Base-by-base conservation (phyloP, 2,329 filamentous ascomycete species). In the Ophiostoma angusticollis region DNA sequence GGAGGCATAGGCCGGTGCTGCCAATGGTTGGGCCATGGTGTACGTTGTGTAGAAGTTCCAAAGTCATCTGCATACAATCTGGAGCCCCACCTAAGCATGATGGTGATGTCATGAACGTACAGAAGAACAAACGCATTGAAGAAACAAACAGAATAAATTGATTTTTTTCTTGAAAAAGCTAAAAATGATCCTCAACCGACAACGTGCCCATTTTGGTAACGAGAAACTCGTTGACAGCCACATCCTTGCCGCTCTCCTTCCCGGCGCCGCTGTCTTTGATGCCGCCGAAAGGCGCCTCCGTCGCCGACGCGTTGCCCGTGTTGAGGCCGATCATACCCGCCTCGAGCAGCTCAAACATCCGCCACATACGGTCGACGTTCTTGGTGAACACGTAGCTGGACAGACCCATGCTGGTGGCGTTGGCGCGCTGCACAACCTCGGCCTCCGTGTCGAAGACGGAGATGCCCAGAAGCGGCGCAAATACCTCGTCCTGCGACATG, bases 401-500 rank as follows among this genome's bases (percentile, higher is more conserved):
- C 28, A 77, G 59, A 6, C 73, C 73, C 67, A 76, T 74, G 41
- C 62, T 68, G 1, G 68, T 70, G 47, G 72, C 60, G 51, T 77
- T 78, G 17, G 72, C 73, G 12, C 61, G 58, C 31, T 54, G 51
- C 16, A 74, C 54, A 0, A 65, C 72, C 49, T 75, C 70, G 16
- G 70, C 66, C 49, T 76, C 72, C 0, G 63, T 67, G 46, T 72
- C 69, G 54, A 78, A 78, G 3, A 61, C 62, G 34, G 59, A 61
- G 36, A 77, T 63, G 23, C 67, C 68, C 2, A 74, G 64, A 21
- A 78, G 63, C 1, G 72, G 72, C 0, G 69, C 70, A 48, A 77
- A 77, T 5, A 74, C 65, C 49, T 77, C 71, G 52, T 76, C 71
- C 6, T 52, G 50, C 12, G 53, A 52, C 37, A 65, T 64, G 30